Percentiles rank a stretch among this genome's conserved stretches.
phyloP scores from a whole-genome alignment of 768 basidiomycete genomes.

The Termitomyces sp. region DNA sequence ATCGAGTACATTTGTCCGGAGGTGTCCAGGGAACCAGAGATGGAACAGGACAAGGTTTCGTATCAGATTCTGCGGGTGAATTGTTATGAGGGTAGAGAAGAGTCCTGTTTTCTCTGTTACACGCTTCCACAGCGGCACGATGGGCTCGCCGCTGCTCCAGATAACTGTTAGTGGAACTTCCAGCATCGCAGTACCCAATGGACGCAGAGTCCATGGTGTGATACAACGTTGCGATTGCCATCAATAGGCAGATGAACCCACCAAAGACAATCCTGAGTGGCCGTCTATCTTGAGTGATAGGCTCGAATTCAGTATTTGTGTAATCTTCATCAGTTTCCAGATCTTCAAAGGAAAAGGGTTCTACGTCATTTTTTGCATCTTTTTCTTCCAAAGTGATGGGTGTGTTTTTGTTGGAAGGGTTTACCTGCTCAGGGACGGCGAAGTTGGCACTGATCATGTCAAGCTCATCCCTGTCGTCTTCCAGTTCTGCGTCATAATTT shows the following conservation, averaged over 20 bases:
- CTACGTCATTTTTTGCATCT: slow-evolving; percentile 10
- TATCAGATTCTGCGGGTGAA: slow-evolving; percentile 26
- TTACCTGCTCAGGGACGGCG: slow-evolving; percentile 1
- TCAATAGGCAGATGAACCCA: slow-evolving; percentile 32
- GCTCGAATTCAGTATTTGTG: slow-evolving; percentile 29
- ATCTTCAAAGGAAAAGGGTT: slow-evolving; percentile 12
- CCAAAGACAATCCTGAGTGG: not conserved
- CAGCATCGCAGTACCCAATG: slow-evolving; percentile 77
- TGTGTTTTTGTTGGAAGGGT: not conserved
- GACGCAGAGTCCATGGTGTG: slow-evolving; percentile 67
- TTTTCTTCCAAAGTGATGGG: slow-evolving; percentile 7
- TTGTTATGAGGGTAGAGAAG: not conserved
- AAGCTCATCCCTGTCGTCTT: slow-evolving; percentile 26
- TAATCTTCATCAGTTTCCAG: not conserved
- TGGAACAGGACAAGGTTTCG: slow-evolving; percentile 48
- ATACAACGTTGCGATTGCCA: slow-evolving; percentile 33
- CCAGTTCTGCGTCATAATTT: slow-evolving; percentile 11
- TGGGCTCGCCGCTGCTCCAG: slow-evolving; percentile 46
- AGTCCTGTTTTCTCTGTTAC: slow-evolving; percentile 54
- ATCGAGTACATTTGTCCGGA: slow-evolving; percentile 67
- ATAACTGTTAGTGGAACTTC: slow-evolving; percentile 52
- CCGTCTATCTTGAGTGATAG: slow-evolving; percentile 20
- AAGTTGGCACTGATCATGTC: slow-evolving; percentile 11
- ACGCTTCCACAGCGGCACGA: slow-evolving; percentile 47
- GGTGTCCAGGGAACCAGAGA: slow-evolving; percentile 52